These are phyloP conservation scores for Catenaria anguillulae DNA, from an alignment of 371 early-diverging fungal genomes.

Conservation along the genomic window DNA sequence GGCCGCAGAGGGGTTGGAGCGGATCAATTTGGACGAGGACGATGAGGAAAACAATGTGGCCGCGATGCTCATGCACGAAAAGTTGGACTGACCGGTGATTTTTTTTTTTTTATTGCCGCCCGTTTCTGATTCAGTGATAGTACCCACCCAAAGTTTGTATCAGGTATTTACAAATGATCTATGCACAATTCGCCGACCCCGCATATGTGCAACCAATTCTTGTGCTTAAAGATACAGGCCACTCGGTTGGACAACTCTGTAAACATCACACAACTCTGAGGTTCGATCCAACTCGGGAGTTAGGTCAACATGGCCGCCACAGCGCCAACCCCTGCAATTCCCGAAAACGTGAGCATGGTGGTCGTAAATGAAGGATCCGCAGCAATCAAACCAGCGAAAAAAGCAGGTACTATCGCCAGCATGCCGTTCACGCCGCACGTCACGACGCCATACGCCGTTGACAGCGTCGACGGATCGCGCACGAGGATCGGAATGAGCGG, in stretches of 20 bases:
- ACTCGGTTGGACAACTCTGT: no score
- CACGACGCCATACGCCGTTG: slow-evolving; percentile 2
- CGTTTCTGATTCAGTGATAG: no score
- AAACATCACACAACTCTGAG: no score
- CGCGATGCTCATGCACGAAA: not conserved
- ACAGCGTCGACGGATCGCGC: not conserved
- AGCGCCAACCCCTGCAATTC: slow-evolving; percentile 8
- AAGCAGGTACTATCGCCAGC: slow-evolving; percentile 11
- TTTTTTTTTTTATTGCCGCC: no score
- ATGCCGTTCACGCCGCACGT: not conserved
- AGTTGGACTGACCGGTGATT: not conserved
- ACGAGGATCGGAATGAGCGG: not conserved
- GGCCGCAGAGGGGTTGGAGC: not conserved
- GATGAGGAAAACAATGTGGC: not conserved
- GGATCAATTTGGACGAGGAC: not conserved
- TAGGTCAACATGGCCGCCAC: slow-evolving; percentile 1
- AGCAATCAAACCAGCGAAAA: slow-evolving; percentile 17
- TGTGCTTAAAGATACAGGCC: no score
- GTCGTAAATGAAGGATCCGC: slow-evolving; percentile 18
- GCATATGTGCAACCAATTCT: no score
- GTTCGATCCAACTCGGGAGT: no score
- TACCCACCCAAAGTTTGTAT: no score
- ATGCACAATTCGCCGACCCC: no score
- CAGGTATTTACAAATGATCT: no score
- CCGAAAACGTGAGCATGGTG: slow-evolving; percentile 14